Evolutionary conservation across 495 filamentous ascomycete genomes (phyloP).

Genomic region (Penicillium mononematosum): DNA sequence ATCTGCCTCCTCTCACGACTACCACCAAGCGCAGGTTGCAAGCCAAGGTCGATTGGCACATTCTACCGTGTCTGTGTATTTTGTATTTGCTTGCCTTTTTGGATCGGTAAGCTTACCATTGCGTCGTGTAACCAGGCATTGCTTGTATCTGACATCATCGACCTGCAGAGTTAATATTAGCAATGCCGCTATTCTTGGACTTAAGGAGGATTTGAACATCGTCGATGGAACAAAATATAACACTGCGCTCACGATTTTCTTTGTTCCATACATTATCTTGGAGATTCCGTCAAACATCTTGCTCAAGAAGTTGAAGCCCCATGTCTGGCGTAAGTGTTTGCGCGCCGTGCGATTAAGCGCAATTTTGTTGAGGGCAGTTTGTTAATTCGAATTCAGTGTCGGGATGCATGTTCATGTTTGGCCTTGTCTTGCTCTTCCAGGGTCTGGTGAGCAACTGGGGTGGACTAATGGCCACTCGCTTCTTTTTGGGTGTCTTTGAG

Average conservation of each 20-base stretch:
- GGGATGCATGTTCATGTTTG: constrained; percentile 79
- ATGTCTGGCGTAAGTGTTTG: constrained; percentile 63
- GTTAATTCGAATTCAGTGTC: constrained; percentile 46
- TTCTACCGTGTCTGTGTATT: constrained; percentile 79
- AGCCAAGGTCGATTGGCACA: constrained; percentile 72
- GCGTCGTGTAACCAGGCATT: neutral
- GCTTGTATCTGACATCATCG: constrained; percentile 14
- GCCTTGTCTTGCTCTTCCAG: constrained; percentile 72
- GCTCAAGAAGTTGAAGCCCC: constrained; percentile 76
- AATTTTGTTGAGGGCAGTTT: neutral
- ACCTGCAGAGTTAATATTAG: constrained; percentile 60
- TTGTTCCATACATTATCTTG: constrained; percentile 83
- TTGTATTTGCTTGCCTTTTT: constrained; percentile 86
- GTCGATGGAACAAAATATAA: constrained; percentile 62
- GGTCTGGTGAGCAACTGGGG: constrained; percentile 76
- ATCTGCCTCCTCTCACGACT: constrained; percentile 34
- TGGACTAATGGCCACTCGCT: constrained; percentile 77
- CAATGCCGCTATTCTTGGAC: constrained; percentile 61
- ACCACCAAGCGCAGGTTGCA: constrained; percentile 73
- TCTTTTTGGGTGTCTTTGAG: constrained; percentile 87
- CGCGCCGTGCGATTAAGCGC: neutral
- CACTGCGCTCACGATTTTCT: constrained; percentile 82
- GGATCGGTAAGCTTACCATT: constrained; percentile 57
- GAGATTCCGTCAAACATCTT: constrained; percentile 89
- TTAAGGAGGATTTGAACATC: constrained; percentile 64